Evolutionary conservation across 768 basidiomycete genomes (phyloP).

Genomic region (Rhodotorula toruloides): DNA sequence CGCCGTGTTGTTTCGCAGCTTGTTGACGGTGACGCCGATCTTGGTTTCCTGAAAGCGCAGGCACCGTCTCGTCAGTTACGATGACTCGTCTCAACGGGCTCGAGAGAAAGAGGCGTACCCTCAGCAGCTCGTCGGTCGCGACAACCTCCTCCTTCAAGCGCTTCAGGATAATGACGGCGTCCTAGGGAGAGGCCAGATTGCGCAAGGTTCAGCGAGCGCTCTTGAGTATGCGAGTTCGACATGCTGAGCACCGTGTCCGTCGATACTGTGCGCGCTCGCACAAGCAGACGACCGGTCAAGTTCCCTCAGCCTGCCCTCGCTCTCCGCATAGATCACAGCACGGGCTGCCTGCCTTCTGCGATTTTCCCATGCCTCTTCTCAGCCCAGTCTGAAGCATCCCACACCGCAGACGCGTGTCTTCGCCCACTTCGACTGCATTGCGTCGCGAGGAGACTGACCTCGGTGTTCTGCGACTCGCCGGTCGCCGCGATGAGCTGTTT

Average conservation of each 20-base stretch:
- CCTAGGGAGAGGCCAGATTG: slow-evolving; percentile 6
- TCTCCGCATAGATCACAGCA: too few species aligned
- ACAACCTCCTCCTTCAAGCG: slow-evolving; percentile 39
- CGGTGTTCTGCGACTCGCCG: slow-evolving; percentile 13
- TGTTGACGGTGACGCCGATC: slow-evolving; percentile 84
- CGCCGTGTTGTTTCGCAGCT: slow-evolving; percentile 66
- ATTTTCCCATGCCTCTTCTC: background rate
- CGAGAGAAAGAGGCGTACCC: slow-evolving; percentile 27
- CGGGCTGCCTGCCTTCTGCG: too few species aligned
- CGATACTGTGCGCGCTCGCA: too few species aligned
- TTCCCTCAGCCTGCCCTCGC: too few species aligned
- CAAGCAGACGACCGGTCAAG: too few species aligned
- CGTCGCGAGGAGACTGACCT: background rate
- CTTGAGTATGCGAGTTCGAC: background rate
- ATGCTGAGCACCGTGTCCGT: too few species aligned
- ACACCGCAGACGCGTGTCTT: background rate
- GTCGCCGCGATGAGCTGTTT: slow-evolving; percentile 27
- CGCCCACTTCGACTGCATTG: background rate
- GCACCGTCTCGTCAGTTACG: too few species aligned
- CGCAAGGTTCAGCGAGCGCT: background rate
- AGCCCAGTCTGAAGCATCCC: too few species aligned
- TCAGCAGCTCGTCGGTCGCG: slow-evolving; percentile 42
- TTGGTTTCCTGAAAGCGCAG: slow-evolving; percentile 68
- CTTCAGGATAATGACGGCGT: slow-evolving; percentile 31
- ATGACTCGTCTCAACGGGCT: background rate